phyloP scores from a whole-genome alignment of 345 rosid species.

The Camelina neglecta region DNA sequence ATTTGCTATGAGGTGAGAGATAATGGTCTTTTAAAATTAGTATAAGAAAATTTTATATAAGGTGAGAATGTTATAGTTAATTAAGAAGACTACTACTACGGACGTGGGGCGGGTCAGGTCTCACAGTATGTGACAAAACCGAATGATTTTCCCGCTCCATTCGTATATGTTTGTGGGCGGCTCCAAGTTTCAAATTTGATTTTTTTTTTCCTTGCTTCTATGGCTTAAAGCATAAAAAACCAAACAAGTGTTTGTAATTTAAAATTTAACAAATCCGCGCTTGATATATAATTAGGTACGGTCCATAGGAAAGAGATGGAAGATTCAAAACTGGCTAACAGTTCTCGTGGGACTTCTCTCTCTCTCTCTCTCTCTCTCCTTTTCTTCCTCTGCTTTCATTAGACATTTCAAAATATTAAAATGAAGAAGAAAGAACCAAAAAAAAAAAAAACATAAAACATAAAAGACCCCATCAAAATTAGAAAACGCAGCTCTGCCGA shows the following conservation, averaged over 20 bases:
- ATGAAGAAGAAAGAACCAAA: not conserved
- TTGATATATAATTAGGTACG: not conserved
- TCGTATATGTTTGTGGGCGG: slow-evolving; percentile 1
- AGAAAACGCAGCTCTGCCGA: slow-evolving; percentile 32
- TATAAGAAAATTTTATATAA: too few relatives aligned
- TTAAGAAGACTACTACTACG: slow-evolving; percentile 21
- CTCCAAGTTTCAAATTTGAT: slow-evolving; percentile 35
- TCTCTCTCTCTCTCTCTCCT: slow-evolving; percentile 11
- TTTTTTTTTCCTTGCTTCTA: not conserved
- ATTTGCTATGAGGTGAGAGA: too few relatives aligned
- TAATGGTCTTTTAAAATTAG: too few relatives aligned
- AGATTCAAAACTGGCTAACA: slow-evolving; percentile 41
- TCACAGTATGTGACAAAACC: slow-evolving; percentile 38
- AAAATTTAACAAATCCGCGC: not conserved
- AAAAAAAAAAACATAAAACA: not conserved
- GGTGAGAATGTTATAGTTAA: too few relatives aligned
- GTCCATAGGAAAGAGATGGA: slow-evolving; percentile 18
- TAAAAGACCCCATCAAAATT: not conserved
- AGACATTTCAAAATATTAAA: slow-evolving; percentile 13
- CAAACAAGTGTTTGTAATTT: too few relatives aligned
- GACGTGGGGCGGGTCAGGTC: too few relatives aligned
- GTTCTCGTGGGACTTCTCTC: slow-evolving; percentile 29
- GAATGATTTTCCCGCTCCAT: slow-evolving; percentile 41
- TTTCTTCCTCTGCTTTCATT: slow-evolving; percentile 1
- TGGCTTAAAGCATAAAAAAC: slow-evolving; percentile 15